Evolutionary conservation across 371 early-diverging fungal genomes (phyloP).

Genomic region (Mortierella sp.): DNA sequence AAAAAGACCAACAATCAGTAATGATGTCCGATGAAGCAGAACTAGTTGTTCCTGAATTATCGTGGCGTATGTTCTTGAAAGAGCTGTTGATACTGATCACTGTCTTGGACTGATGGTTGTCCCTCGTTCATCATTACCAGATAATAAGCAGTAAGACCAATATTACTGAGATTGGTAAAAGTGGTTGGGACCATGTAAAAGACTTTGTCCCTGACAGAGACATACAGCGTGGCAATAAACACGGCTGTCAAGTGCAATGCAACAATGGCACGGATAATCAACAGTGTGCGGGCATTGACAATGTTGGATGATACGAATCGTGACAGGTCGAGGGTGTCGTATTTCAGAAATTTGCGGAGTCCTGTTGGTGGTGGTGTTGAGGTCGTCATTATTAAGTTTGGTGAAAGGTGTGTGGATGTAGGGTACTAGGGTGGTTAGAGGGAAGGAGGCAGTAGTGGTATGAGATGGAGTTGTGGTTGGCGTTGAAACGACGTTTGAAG

Average conservation of each 20-base stretch:
- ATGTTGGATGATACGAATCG: constrained; percentile 46
- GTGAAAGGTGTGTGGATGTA: not conserved
- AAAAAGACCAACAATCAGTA: not conserved
- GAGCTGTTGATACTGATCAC: not conserved
- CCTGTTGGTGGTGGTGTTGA: constrained; percentile 11
- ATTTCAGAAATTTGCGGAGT: constrained; percentile 32
- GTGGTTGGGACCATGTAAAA: constrained; percentile 59
- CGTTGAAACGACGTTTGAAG: not conserved
- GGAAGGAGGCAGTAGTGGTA: not conserved
- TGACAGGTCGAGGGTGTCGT: constrained; percentile 38
- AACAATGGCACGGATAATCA: constrained; percentile 32
- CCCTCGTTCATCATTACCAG: constrained; percentile 27
- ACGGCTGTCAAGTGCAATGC: constrained; percentile 44
- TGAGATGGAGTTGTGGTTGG: too few species aligned
- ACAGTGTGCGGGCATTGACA: constrained; percentile 31
- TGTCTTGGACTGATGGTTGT: too few species aligned
- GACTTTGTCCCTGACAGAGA: constrained; percentile 49
- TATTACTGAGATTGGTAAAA: constrained; percentile 56
- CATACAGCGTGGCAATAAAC: constrained; percentile 54
- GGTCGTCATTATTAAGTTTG: not conserved
- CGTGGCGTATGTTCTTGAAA: not conserved
- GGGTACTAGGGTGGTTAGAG: not conserved
- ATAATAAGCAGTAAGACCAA: constrained; percentile 56
- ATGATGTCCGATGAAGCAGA: not conserved
- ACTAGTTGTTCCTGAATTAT: not conserved